Conservation (phyloP, 2,329 filamentous ascomycete genomes). For the Calonectria pauciramosa region DNA sequence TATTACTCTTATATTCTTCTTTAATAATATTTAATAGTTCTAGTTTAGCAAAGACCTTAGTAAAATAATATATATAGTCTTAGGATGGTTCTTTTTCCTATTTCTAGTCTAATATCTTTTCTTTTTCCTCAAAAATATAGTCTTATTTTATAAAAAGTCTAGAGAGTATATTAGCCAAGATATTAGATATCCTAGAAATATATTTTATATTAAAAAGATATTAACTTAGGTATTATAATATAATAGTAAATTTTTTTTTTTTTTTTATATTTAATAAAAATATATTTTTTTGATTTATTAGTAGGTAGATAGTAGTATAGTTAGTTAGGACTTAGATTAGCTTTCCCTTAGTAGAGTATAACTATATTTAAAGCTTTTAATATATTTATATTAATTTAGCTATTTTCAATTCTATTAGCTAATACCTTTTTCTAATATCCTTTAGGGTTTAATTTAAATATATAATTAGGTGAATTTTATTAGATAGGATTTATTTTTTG, state of each 20-base stretch:
- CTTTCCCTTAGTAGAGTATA: neutral
- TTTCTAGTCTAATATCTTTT: neutral
- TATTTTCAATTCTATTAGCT: neutral
- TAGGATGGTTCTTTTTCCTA: neutral
- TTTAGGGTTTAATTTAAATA: neutral
- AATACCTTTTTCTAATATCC: neutral
- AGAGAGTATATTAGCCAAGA: no score
- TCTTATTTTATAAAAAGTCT: no score
- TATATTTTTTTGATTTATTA: neutral
- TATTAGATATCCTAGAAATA: neutral
- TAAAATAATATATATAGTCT: no score
- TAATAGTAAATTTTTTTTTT: neutral
- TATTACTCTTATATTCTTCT: neutral
- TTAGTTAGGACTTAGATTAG: neutral
- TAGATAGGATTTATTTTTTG: neutral
- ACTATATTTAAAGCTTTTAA: neutral
- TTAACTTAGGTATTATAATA: neutral
- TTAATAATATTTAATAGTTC: neutral
- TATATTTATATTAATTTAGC: neutral
- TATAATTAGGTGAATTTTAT: neutral
- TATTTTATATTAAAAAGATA: neutral
- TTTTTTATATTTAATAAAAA: neutral
- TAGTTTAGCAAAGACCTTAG: neutral
- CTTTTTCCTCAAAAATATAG: neutral
- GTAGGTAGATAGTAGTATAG: neutral